Percentiles rank a stretch among this genome's conserved stretches.
phyloP scores from a whole-genome alignment of 257 asterid genomes.

The Fraxinus excelsior region DNA sequence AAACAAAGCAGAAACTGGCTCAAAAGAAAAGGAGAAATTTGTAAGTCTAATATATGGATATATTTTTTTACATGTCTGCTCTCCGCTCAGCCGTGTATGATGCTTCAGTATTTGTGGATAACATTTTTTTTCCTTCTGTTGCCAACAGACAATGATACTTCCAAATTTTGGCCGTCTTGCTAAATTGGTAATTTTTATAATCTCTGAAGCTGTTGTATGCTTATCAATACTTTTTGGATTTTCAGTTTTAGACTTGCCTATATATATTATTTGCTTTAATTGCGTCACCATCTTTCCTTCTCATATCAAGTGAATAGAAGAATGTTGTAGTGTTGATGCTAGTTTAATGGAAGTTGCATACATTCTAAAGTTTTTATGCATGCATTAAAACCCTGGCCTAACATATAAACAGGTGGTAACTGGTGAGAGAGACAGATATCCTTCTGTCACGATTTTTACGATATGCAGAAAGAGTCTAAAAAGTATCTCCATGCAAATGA shows the following conservation, averaged over 20 bases:
- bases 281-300: constrained; percentile 9
- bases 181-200: constrained; percentile 68
- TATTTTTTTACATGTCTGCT: constrained; percentile 7
- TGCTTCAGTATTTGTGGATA: constrained; percentile 14
- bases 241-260: not conserved
- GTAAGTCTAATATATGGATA: constrained; percentile 47
- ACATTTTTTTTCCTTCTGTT: constrained; percentile 33
- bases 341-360: constrained; percentile 3
- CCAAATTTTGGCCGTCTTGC: constrained; percentile 95
- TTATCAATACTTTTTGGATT: not conserved
- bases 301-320: not conserved
- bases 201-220: constrained; percentile 27
- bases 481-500: constrained; percentile 16
- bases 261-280: constrained; percentile 11
- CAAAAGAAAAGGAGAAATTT: constrained; percentile 85
- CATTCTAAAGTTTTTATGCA: constrained; percentile 2
- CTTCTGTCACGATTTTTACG: constrained; percentile 6
- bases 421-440: not conserved
- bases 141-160: constrained; percentile 82
- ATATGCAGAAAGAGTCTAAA: not conserved
- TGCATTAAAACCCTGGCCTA: constrained; percentile 6
- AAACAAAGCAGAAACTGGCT: constrained; percentile 70
- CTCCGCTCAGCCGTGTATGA: constrained; percentile 5
- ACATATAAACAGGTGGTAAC: not conserved
- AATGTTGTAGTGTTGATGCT: constrained; percentile 16